phyloP scores from a whole-genome alignment of 495 filamentous ascomycete species.

The Penicillium atrosanguineum region DNA sequence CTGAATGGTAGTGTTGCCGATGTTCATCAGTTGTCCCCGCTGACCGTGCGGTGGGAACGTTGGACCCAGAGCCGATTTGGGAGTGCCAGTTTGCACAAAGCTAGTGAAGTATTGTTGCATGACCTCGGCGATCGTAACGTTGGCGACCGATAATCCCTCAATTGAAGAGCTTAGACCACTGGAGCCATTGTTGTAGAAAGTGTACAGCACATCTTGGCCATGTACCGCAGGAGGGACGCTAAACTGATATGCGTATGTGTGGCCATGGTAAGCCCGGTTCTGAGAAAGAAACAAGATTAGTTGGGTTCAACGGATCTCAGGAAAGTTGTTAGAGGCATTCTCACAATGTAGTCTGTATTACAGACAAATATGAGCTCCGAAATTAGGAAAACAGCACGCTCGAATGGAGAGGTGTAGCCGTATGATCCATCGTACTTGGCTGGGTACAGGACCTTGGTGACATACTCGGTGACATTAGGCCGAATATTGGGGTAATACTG shows the following conservation, averaged over 20 bases:
- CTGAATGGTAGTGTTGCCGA: conserved; percentile 41
- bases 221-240: conserved; percentile 53
- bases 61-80: conserved; percentile 39
- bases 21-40: conserved; percentile 35
- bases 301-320: too few species aligned
- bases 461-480: conserved; percentile 45
- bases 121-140: conserved; percentile 45
- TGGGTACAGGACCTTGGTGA: conserved; percentile 54
- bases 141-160: conserved; percentile 25
- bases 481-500: conserved; percentile 28
- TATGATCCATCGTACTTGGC: conserved; percentile 56
- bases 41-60: conserved; percentile 41
- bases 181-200: conserved; percentile 50
- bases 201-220: conserved; percentile 60
- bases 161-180: background rate
- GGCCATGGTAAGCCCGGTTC: conserved; percentile 46
- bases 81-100: conserved; percentile 50
- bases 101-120: conserved; percentile 61
- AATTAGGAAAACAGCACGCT: conserved; percentile 32
- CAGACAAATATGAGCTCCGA: conserved; percentile 56
- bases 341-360: conserved; percentile 53
- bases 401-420: conserved; percentile 35
- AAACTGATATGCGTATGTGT: conserved; percentile 60
- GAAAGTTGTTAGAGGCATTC: too few species aligned
- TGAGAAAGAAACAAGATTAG: too few species aligned